Evolutionary conservation across 2,329 filamentous ascomycete genomes (phyloP).

Genomic region (Colletotrichum horii): DNA sequence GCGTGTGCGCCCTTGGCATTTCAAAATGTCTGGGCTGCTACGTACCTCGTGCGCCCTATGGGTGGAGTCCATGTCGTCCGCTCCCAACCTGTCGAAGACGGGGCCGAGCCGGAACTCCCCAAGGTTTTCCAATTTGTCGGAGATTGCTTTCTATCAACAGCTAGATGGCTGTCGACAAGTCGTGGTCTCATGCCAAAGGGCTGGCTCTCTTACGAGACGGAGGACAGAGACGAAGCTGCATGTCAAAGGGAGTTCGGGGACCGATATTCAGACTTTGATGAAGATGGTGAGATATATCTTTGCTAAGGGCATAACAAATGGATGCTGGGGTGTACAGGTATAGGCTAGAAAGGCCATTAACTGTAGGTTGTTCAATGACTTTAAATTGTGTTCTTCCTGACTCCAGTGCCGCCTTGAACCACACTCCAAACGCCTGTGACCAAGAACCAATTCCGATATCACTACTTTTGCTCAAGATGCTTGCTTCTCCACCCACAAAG

Average conservation of each 20-base stretch:
- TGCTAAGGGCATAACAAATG: background rate
- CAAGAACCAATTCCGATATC: background rate
- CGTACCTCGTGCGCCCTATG: background rate
- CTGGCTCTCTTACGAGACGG: background rate
- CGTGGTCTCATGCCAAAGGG: background rate
- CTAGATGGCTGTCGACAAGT: background rate
- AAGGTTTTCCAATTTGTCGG: background rate
- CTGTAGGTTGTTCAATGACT: accelerated
- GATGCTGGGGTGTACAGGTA: background rate
- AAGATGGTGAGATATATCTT: background rate
- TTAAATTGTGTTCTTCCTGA: background rate
- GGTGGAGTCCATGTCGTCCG: background rate
- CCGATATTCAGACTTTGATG: background rate
- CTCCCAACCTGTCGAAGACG: background rate
- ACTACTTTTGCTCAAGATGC: background rate
- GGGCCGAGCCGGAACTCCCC: background rate
- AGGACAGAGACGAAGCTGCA: background rate
- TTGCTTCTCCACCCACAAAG: background rate
- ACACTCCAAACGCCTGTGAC: background rate
- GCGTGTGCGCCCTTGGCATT: background rate
- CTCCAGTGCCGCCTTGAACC: background rate
- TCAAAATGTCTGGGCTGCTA: background rate
- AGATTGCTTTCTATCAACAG: background rate
- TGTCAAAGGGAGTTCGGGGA: background rate
- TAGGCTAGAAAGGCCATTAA: background rate